These are phyloP conservation scores for Mercurialis annua DNA, from an alignment of 345 rosid species.

Conservation along the genomic window DNA sequence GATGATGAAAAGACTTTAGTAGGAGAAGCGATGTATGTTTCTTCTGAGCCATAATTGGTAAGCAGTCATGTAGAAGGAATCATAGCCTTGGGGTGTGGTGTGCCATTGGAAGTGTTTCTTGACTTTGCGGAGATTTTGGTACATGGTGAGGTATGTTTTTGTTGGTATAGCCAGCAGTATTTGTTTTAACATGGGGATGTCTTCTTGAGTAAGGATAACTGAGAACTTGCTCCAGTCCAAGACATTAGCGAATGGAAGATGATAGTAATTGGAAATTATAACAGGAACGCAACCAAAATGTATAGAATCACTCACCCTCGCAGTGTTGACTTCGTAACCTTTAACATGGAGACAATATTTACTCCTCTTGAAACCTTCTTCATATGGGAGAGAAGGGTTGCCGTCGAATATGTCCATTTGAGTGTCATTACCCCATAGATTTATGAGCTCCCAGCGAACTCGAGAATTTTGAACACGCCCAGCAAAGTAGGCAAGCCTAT, in stretches of 20 bases:
- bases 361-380: constrained; percentile 42
- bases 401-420: constrained; percentile 29
- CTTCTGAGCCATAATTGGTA: constrained; percentile 47
- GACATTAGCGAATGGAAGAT: constrained; percentile 43
- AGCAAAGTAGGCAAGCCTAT: constrained; percentile 37
- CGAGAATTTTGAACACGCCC: constrained; percentile 38
- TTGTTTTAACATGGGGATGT: constrained; percentile 26
- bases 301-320: constrained; percentile 42
- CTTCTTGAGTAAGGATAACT: constrained; percentile 29
- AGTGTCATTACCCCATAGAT: constrained; percentile 33
- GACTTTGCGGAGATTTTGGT: constrained; percentile 30
- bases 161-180: constrained; percentile 25
- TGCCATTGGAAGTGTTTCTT: constrained; percentile 46
- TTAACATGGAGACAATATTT: constrained; percentile 44
- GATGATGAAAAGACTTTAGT: not conserved
- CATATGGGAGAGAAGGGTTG: constrained; percentile 28
- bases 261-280: constrained; percentile 39
- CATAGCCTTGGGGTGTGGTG: constrained; percentile 30
- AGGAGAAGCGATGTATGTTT: constrained; percentile 20
- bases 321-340: constrained; percentile 47
- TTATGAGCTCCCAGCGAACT: constrained; percentile 33
- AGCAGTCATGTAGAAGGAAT: constrained; percentile 48
- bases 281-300: constrained; percentile 43
- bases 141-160: constrained; percentile 27
- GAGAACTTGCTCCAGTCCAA: constrained; percentile 49